Evolutionary conservation across 1,284 basidiomycete species (phyloP).

Genomic region (Fomitopsis schrenkii): DNA sequence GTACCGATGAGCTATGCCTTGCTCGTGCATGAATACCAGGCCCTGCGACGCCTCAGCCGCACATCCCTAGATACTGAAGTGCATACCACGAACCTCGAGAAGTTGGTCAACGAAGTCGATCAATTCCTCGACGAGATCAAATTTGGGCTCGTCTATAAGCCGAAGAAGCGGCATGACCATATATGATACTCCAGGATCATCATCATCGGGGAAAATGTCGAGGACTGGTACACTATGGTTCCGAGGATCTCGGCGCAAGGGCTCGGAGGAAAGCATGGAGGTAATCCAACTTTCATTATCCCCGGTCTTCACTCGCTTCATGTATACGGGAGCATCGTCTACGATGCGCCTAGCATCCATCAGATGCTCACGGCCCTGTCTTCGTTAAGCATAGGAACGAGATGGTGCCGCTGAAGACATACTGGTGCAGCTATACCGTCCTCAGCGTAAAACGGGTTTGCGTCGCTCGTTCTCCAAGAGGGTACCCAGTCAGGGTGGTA

Average conservation of each 20-base stretch:
- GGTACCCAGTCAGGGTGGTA: slow-evolving; percentile 11
- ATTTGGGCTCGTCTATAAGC: slow-evolving; percentile 17
- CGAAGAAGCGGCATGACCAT: slow-evolving; percentile 30
- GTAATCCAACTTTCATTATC: slow-evolving; percentile 20
- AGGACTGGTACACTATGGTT: slow-evolving; percentile 32
- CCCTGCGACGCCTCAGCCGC: slow-evolving; percentile 10
- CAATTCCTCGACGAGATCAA: slow-evolving; percentile 18
- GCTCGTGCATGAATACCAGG: slow-evolving; percentile 19
- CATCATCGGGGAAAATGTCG: slow-evolving; percentile 21
- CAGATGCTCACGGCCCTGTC: slow-evolving; percentile 1
- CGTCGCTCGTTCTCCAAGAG: slow-evolving; percentile 9
- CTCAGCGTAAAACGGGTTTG: slow-evolving; percentile 4
- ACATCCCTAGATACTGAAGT: no score
- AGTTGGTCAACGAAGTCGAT: slow-evolving; percentile 25
- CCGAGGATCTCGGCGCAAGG: slow-evolving; percentile 14
- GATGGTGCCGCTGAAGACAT: background rate
- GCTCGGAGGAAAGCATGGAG: slow-evolving; percentile 10
- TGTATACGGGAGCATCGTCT: slow-evolving; percentile 21
- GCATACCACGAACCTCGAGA: slow-evolving; percentile 17
- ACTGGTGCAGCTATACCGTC: slow-evolving; percentile 7
- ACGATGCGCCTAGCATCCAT: slow-evolving; percentile 26
- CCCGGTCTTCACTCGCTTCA: slow-evolving; percentile 18
- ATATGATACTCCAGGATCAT: slow-evolving; percentile 12
- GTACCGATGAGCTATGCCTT: slow-evolving; percentile 22
- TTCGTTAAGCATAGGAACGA: background rate